Percentiles rank a stretch among this genome's conserved stretches.
Evolutionary conservation across 805 yeast species (phyloP).

Genomic region (Cephaloascus fragrans): DNA sequence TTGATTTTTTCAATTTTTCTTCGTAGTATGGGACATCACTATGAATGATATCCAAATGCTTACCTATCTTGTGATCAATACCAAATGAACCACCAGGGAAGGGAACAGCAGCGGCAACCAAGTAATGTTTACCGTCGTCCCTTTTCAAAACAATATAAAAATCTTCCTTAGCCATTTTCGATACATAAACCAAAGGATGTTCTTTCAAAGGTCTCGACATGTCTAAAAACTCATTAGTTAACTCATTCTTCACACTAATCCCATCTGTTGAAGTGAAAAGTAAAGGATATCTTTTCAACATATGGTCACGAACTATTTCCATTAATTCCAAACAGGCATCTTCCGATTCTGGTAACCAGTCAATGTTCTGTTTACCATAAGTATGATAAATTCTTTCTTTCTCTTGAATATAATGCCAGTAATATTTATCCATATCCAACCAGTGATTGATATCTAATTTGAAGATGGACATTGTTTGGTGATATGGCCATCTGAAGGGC

Average conservation of each 20-base stretch:
- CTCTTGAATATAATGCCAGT: slow-evolving; percentile 30
- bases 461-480: slow-evolving; percentile 35
- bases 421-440: slow-evolving; percentile 38
- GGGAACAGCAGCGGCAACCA: slow-evolving; percentile 68
- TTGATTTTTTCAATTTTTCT: slow-evolving; percentile 53
- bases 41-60: slow-evolving; percentile 54
- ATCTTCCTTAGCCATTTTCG: slow-evolving; percentile 70
- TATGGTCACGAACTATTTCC: slow-evolving; percentile 26
- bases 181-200: slow-evolving; percentile 52
- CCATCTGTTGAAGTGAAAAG: slow-evolving; percentile 36
- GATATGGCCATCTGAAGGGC: slow-evolving; percentile 38
- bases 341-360: slow-evolving; percentile 32
- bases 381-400: slow-evolving; percentile 25
- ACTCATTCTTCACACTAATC: slow-evolving; percentile 43
- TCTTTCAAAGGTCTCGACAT: slow-evolving; percentile 50
- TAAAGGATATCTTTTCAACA: slow-evolving; percentile 27
- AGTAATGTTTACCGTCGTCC: slow-evolving; percentile 48
- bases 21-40: slow-evolving; percentile 62
- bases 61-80: slow-evolving; percentile 49
- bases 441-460: slow-evolving; percentile 34
- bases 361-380: slow-evolving; percentile 30
- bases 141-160: slow-evolving; percentile 54
- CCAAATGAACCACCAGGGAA: slow-evolving; percentile 75
- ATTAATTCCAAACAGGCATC: slow-evolving; percentile 30
- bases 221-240: slow-evolving; percentile 55